These are phyloP conservation scores for Pythium myriotylum DNA, from an alignment of 352 stramenopile genomes.

Conservation along the genomic window DNA sequence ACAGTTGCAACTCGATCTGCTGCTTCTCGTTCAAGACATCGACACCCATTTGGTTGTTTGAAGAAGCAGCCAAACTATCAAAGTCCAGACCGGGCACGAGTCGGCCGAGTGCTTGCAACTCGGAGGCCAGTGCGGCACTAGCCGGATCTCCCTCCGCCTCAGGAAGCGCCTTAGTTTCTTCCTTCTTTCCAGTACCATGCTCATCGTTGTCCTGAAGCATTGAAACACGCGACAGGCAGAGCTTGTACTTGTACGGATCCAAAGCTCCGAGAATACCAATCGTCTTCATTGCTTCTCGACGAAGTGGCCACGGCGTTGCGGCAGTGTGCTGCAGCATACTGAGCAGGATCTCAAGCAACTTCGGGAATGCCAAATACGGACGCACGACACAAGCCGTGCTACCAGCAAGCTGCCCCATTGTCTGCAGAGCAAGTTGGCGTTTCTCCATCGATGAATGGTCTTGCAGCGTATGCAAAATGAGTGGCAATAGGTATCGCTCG, in stretches of 20 bases:
- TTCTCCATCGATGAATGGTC: conserved; percentile 96
- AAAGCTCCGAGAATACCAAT: conserved; percentile 95
- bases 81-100: conserved; percentile 43
- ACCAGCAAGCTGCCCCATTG: conserved; percentile 93
- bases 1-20: conserved; percentile 86
- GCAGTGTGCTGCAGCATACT: conserved; percentile 93
- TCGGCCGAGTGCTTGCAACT: conserved; percentile 18
- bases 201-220: conserved; percentile 70
- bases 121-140: conserved; percentile 14
- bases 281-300: conserved; percentile 96
- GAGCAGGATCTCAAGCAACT: conserved; percentile 94
- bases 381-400: conserved; percentile 94
- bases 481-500: conserved; percentile 93
- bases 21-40: conserved; percentile 82
- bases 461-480: conserved; percentile 96
- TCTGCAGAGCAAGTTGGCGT: conserved; percentile 94
- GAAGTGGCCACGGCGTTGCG: conserved; percentile 90
- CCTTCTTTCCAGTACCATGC: conserved; percentile 31
- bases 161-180: conserved; percentile 40
- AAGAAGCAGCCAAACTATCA: conserved; percentile 57
- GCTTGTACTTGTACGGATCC: conserved; percentile 95
- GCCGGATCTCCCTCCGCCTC: conserved; percentile 13
- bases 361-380: conserved; percentile 96
- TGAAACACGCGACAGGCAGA: conserved; percentile 71
- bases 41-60: conserved; percentile 55